A percentile compares a stretch with the other conserved stretches of the same genome.
These are phyloP conservation scores for Ogataea haglerorum DNA, from an alignment of 805 yeast species.

Conservation along the genomic window DNA sequence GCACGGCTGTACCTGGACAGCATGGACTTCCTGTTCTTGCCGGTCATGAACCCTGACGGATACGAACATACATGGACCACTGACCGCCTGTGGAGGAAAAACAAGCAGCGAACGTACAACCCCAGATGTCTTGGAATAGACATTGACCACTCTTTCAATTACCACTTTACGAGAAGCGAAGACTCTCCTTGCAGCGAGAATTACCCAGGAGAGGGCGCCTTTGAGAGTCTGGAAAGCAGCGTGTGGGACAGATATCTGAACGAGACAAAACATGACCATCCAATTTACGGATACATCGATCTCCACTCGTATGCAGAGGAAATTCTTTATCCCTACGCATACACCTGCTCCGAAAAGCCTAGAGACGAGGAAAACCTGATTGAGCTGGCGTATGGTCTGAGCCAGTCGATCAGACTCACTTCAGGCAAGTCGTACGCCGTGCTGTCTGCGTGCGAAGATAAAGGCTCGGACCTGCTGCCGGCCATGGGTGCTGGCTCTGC, in stretches of 20 bases:
- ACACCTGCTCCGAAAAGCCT: slow-evolving; percentile 68
- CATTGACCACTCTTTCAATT: slow-evolving; percentile 79
- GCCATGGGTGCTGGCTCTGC: slow-evolving; percentile 78
- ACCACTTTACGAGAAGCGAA: slow-evolving; percentile 59
- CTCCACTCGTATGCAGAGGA: slow-evolving; percentile 85
- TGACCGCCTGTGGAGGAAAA: slow-evolving; percentile 87
- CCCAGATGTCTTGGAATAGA: slow-evolving; percentile 79
- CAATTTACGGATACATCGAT: slow-evolving; percentile 74
- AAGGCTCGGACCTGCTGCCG: slow-evolving; percentile 69
- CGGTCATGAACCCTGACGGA: slow-evolving; percentile 90
- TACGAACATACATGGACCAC: slow-evolving; percentile 76
- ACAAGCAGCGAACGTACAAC: slow-evolving; percentile 68
- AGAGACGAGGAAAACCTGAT: slow-evolving; percentile 77
- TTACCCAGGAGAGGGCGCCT: slow-evolving; percentile 71
- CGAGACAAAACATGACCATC: slow-evolving; percentile 49
- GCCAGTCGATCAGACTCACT: slow-evolving; percentile 64
- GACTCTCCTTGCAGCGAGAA: slow-evolving; percentile 81
- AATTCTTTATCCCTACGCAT: slow-evolving; percentile 78
- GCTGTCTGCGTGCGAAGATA: slow-evolving; percentile 73
- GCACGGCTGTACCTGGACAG: slow-evolving; percentile 48
- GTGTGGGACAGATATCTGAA: slow-evolving; percentile 47
- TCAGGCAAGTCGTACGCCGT: slow-evolving; percentile 68
- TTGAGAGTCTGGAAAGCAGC: slow-evolving; percentile 60
- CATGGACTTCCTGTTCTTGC: slow-evolving; percentile 72
- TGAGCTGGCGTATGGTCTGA: slow-evolving; percentile 77